Base-by-base conservation (phyloP, 2,329 filamentous ascomycete species). In the Leptographium flavum region DNA sequence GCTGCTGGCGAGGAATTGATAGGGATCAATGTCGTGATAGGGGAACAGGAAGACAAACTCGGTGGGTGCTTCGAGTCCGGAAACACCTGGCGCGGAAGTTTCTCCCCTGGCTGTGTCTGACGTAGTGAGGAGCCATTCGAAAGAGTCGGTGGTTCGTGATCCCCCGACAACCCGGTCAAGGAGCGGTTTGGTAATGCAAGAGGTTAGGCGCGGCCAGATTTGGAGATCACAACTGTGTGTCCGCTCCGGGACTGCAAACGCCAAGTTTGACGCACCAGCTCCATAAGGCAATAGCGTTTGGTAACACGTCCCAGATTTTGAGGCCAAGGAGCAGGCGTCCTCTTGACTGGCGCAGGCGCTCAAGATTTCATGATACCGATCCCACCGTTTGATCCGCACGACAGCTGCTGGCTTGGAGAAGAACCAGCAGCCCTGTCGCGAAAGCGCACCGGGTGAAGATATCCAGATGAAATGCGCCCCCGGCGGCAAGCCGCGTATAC, bases 381-480 rank as follows among this genome's bases (percentile, higher is more conserved):
- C 69, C 76, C 74, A 78, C 52, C 70, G 65, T 54, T 72, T 64
- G 25, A 73, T 63, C 46, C 67, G 65, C 19, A 68, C 60, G 5
- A 55, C 56, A 14, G 62, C 30, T 1, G 49, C 49, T 11, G 57
- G 53, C 1, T 57, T 58, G 0, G 65, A 64, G 37, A 67, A 57
- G 45, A 79, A 63, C 75, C 76, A 81, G 55, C 71, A 76, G 5
- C 74, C 77, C 45, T 64, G 71, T 4, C 76, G 67, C 2, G 72
- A 71, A 17, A 66, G 61, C 17, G 63, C 62, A 2, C 63, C 62
- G 0, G 67, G 64, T 21, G 72, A 65, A 2, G 74, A 64, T 25
- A 71, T 67, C 74, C 75, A 81, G 47, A 79, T 62, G 47, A 81
- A 71, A 55, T 81, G 77, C 14, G 69, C 57, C 0, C 77, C 77